Evolutionary conservation across 1,284 basidiomycete species (phyloP).

Genomic region (Boletus semigastroideus): DNA sequence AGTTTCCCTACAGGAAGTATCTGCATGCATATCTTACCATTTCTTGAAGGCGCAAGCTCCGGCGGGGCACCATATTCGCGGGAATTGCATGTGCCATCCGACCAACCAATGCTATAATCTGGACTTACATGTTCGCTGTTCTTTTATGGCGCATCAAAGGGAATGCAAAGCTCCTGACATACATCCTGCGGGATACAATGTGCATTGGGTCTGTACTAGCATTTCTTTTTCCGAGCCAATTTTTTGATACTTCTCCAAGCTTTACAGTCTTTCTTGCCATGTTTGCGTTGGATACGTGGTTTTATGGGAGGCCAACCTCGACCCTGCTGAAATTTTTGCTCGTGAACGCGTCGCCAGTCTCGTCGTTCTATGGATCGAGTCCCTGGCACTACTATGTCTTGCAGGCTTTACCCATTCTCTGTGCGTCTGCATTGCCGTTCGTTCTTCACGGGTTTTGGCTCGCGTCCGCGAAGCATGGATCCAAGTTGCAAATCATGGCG

Average conservation of each 20-base stretch:
- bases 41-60: conserved; percentile 31
- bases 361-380: conserved; percentile 91
- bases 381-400: conserved; percentile 88
- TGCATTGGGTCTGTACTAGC: conserved; percentile 45
- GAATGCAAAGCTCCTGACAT: conserved; percentile 31
- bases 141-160: conserved; percentile 51
- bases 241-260: conserved; percentile 17
- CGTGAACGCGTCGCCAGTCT: conserved; percentile 80
- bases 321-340: conserved; percentile 81
- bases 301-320: conserved; percentile 69
- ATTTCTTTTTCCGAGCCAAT: background rate
- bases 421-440: conserved; percentile 73
- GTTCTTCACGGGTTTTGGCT: conserved; percentile 59
- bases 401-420: conserved; percentile 84
- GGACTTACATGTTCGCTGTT: conserved; percentile 66
- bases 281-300: conserved; percentile 62
- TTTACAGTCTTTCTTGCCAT: conserved; percentile 37
- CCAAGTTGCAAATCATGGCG: conserved; percentile 46
- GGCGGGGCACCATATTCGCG: conserved; percentile 53
- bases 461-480: conserved; percentile 29
- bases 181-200: conserved; percentile 39
- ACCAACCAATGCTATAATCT: conserved; percentile 86
- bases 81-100: conserved; percentile 79
- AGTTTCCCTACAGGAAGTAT: conserved; percentile 2
- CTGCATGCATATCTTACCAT: conserved; percentile 8